These are phyloP conservation scores for Neurospora cerealis DNA, from an alignment of 495 filamentous ascomycete genomes.

Conservation along the genomic window DNA sequence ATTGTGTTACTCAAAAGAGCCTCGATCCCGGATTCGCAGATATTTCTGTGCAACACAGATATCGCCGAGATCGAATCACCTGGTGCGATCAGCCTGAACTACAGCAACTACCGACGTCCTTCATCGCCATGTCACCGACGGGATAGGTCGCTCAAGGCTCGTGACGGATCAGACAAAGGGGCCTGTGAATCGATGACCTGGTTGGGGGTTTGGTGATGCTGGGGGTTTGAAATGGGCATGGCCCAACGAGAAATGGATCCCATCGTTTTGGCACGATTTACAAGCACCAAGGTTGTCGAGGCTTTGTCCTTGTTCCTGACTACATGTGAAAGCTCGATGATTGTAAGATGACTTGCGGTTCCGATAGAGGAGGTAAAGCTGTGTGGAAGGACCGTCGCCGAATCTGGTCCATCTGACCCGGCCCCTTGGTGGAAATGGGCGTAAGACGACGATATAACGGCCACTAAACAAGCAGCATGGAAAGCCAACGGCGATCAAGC, in stretches of 20 bases:
- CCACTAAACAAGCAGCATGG: background rate
- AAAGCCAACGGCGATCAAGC: background rate
- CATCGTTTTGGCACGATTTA: background rate
- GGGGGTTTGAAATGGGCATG: background rate
- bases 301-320: background rate
- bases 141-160: background rate
- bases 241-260: background rate
- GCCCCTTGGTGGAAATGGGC: background rate
- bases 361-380: background rate
- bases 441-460: background rate
- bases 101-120: background rate
- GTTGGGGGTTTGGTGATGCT: background rate
- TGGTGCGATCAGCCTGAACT: background rate
- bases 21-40: background rate
- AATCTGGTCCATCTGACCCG: background rate
- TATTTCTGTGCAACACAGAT: background rate
- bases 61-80: background rate
- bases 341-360: background rate
- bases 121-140: background rate
- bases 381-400: background rate
- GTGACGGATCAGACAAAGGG: background rate
- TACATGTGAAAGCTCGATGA: background rate
- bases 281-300: background rate
- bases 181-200: background rate
- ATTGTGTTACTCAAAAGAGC: background rate